Percentiles rank a stretch among this genome's conserved stretches.
phyloP scores from a whole-genome alignment of 768 basidiomycete species.

The Agaricus bisporus region DNA sequence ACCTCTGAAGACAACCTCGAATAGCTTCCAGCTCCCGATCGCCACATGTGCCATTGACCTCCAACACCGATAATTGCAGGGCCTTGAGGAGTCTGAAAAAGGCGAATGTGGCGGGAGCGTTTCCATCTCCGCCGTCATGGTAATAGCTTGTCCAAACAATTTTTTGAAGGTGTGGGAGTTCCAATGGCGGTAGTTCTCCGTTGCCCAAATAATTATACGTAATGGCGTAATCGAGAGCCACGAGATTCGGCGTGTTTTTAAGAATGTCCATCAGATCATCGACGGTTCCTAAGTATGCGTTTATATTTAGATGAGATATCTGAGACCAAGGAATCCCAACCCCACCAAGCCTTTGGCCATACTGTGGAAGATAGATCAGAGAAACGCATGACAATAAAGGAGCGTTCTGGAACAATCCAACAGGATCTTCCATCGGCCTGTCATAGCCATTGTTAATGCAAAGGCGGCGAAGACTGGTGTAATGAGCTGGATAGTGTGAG shows the following conservation, averaged over 20 bases:
- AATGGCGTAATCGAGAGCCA: background rate
- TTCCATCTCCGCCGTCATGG: too few relatives aligned
- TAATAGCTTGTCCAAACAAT: too few relatives aligned
- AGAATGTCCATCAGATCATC: background rate
- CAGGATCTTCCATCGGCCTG: background rate
- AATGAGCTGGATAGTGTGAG: background rate
- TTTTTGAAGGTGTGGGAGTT: too few relatives aligned
- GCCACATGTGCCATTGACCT: too few relatives aligned
- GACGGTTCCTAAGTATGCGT: background rate
- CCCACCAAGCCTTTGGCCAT: background rate
- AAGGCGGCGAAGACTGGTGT: background rate
- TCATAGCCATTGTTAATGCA: background rate
- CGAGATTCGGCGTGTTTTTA: background rate
- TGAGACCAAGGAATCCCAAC: constrained; percentile 2
- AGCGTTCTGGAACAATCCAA: background rate
- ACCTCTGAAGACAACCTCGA: background rate
- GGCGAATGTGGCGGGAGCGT: too few relatives aligned
- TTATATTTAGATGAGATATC: background rate
- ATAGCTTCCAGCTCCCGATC: background rate
- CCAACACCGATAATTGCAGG: too few relatives aligned
- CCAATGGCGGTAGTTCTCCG: background rate
- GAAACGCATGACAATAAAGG: background rate
- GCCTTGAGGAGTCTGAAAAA: too few relatives aligned
- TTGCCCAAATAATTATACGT: background rate
- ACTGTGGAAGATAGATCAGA: background rate